Conservation (phyloP, 768 basidiomycete genomes). For the Rossbeevera mucosa region DNA sequence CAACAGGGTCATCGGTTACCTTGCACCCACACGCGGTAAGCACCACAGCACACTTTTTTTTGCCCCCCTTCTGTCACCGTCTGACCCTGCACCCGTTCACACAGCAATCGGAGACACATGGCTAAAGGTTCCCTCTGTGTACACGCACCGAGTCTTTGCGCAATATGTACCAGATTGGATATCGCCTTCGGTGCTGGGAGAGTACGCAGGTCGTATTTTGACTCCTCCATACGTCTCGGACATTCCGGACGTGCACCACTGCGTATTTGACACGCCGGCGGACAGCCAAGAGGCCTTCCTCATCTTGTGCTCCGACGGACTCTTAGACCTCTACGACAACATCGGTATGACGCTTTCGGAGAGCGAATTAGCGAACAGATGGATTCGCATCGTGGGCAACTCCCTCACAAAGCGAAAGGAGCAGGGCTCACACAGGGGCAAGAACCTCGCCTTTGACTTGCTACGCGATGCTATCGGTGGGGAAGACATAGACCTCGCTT, state of each 20-base stretch:
- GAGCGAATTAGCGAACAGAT: conserved; percentile 31
- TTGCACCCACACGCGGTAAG: conserved; percentile 37
- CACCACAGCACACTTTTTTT: not conserved
- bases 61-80: not conserved
- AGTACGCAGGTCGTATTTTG: conserved; percentile 33
- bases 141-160: conserved; percentile 31
- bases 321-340: conserved; percentile 38
- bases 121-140: conserved; percentile 32
- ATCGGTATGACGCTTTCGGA: conserved; percentile 18
- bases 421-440: conserved; percentile 22
- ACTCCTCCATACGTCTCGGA: conserved; percentile 46
- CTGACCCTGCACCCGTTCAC: conserved; percentile 16
- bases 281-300: conserved; percentile 28
- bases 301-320: conserved; percentile 45
- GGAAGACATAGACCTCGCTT: conserved; percentile 34
- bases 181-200: conserved; percentile 10
- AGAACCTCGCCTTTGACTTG: conserved; percentile 38
- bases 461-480: conserved; percentile 44
- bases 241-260: conserved; percentile 39
- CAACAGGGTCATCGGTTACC: conserved; percentile 35
- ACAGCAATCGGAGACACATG: conserved; percentile 34
- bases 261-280: conserved; percentile 21
- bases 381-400: conserved; percentile 32
- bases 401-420: conserved; percentile 20
- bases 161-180: conserved; percentile 24